Evolutionary conservation across 495 filamentous ascomycete species (phyloP).

Genomic region (Hypomontagnella submonticulosa): DNA sequence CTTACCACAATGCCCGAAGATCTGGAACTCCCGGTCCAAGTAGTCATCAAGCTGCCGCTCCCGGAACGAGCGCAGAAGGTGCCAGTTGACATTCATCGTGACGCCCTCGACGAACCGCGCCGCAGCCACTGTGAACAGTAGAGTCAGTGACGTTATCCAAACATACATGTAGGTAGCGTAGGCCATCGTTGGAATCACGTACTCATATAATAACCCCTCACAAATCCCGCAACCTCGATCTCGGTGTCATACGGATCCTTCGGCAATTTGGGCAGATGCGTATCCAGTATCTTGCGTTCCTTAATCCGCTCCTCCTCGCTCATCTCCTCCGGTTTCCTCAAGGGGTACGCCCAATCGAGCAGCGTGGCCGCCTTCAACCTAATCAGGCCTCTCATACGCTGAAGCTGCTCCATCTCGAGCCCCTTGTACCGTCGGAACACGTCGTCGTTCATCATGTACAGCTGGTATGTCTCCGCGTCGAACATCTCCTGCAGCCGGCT

Average conservation of each 20-base stretch:
- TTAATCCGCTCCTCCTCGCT: slow-evolving; percentile 51
- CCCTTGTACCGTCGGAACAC: slow-evolving; percentile 52
- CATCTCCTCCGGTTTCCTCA: slow-evolving; percentile 45
- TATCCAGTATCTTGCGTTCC: slow-evolving; percentile 41
- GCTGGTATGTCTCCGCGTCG: slow-evolving; percentile 51
- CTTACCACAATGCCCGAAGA: slow-evolving; percentile 43
- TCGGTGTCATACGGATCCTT: slow-evolving; percentile 60
- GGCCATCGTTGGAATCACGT: slow-evolving; percentile 3
- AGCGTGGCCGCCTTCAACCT: slow-evolving; percentile 47
- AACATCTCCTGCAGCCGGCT: slow-evolving; percentile 49
- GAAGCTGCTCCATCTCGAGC: slow-evolving; percentile 46
- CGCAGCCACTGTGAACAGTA: slow-evolving; percentile 48
- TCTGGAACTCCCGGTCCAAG: slow-evolving; percentile 55
- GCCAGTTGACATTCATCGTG: slow-evolving; percentile 57
- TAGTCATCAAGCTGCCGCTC: slow-evolving; percentile 43
- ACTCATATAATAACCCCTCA: slow-evolving; percentile 64
- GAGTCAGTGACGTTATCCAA: slow-evolving; percentile 10
- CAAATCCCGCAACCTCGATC: slow-evolving; percentile 59
- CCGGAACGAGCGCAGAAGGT: slow-evolving; percentile 54
- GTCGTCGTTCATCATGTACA: slow-evolving; percentile 57
- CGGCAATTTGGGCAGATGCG: slow-evolving; percentile 50
- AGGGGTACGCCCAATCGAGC: slow-evolving; percentile 46
- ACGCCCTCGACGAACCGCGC: slow-evolving; percentile 62
- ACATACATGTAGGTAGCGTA: not conserved
- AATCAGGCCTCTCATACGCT: slow-evolving; percentile 52